phyloP scores from a whole-genome alignment of 2,329 filamentous ascomycete genomes.

The Colletotrichum sp. region DNA sequence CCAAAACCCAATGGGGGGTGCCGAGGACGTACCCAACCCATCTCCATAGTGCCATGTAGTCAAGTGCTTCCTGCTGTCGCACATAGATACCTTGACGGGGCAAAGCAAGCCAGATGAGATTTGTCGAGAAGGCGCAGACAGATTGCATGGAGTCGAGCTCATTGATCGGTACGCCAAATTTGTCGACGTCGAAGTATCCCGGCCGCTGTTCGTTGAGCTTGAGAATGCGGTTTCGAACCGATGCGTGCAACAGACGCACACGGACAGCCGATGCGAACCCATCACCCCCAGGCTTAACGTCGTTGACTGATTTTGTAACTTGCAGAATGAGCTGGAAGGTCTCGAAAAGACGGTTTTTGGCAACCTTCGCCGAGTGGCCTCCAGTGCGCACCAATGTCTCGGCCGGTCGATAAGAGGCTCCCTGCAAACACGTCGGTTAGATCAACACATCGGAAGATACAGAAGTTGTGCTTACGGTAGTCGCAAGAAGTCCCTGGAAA shows the following conservation, averaged over 20 bases:
- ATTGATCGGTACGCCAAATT: slow-evolving; percentile 59
- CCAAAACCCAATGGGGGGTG: not conserved
- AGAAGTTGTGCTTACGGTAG: slow-evolving; percentile 62
- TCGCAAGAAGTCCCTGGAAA: slow-evolving; percentile 40
- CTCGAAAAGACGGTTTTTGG: slow-evolving; percentile 58
- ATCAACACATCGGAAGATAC: not conserved
- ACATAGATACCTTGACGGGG: slow-evolving; percentile 10
- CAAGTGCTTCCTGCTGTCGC: not conserved
- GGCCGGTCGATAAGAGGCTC: slow-evolving; percentile 45
- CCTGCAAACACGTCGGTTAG: not conserved
- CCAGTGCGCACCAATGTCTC: slow-evolving; percentile 67
- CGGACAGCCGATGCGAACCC: slow-evolving; percentile 67
- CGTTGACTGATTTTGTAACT: slow-evolving; percentile 61
- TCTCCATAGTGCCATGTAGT: slow-evolving; percentile 11
- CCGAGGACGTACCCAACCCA: not conserved
- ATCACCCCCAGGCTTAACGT: slow-evolving; percentile 63
- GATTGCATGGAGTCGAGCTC: slow-evolving; percentile 26
- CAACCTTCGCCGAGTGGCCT: slow-evolving; percentile 65
- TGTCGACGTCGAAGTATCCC: slow-evolving; percentile 63
- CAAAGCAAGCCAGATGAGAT: not conserved
- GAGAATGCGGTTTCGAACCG: slow-evolving; percentile 67
- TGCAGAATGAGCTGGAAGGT: slow-evolving; percentile 47
- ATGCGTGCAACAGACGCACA: slow-evolving; percentile 69
- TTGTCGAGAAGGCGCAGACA: not conserved
- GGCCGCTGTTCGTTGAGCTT: slow-evolving; percentile 58